Evolutionary conservation across 2,329 filamentous ascomycete species (phyloP).

Genomic region (Phyllosticta citriasiana): DNA sequence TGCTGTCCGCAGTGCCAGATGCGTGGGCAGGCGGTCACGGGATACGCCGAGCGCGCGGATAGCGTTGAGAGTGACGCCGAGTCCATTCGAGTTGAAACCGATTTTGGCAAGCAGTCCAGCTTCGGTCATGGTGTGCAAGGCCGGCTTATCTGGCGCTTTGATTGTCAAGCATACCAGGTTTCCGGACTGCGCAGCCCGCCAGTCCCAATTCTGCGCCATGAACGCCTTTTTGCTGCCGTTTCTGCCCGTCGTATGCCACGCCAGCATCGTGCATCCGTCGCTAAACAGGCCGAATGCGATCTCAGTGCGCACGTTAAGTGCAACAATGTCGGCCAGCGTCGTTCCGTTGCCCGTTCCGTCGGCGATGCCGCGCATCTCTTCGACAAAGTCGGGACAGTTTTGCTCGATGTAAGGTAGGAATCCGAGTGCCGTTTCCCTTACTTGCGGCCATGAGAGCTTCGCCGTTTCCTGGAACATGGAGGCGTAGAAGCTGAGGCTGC

Average conservation of each 20-base stretch:
- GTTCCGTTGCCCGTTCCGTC: constrained; percentile 33
- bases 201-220: constrained; percentile 53
- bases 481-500: constrained; percentile 39
- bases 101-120: constrained; percentile 57
- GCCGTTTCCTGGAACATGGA: constrained; percentile 38
- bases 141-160: constrained; percentile 33
- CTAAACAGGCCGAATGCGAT: constrained; percentile 48
- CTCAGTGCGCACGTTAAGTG: constrained; percentile 49
- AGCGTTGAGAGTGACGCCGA: constrained; percentile 53
- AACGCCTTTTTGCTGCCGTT: constrained; percentile 22
- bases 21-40: constrained; percentile 44
- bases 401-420: constrained; percentile 38
- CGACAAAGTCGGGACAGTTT: constrained; percentile 34
- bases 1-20: constrained; percentile 47
- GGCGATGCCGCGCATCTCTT: constrained; percentile 44
- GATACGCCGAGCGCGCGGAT: constrained; percentile 49
- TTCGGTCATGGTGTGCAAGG: constrained; percentile 48
- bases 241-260: constrained; percentile 28
- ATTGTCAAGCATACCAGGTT: constrained; percentile 43
- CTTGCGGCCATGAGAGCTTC: constrained; percentile 36
- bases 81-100: constrained; percentile 49
- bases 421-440: constrained; percentile 34
- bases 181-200: constrained; percentile 40
- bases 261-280: constrained; percentile 48
- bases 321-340: constrained; percentile 43